Conservation (phyloP, 768 basidiomycete species). For the Roridomyces roridus region DNA sequence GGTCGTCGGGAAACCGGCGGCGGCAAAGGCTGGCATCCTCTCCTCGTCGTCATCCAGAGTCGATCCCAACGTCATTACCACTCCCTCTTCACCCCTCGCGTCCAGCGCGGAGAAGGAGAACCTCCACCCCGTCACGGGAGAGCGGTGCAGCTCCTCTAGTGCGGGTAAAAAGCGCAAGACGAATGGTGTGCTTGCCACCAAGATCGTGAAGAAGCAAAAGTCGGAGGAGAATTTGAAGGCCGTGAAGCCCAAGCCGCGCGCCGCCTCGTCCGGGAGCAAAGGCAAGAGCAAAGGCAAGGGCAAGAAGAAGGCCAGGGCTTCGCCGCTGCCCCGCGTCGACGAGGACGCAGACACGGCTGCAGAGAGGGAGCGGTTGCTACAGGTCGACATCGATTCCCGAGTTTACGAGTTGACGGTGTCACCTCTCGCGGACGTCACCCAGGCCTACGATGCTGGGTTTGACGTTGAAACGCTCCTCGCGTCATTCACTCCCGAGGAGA, state of each 20-base stretch:
- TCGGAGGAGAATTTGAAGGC: slow-evolving; percentile 35
- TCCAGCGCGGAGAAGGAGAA: slow-evolving; percentile 76
- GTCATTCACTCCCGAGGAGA: slow-evolving; percentile 39
- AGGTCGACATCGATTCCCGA: slow-evolving; percentile 67
- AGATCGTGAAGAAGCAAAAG: slow-evolving; percentile 55
- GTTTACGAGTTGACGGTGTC: slow-evolving; percentile 83
- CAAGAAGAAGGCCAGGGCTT: slow-evolving; percentile 52
- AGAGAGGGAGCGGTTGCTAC: slow-evolving; percentile 39
- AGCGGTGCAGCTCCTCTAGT: slow-evolving; percentile 51
- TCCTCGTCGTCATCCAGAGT: slow-evolving; percentile 30
- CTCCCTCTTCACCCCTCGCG: slow-evolving; percentile 37
- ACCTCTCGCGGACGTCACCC: slow-evolving; percentile 78
- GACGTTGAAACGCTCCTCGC: slow-evolving; percentile 33
- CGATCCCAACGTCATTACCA: slow-evolving; percentile 26
- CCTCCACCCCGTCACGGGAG: slow-evolving; percentile 75
- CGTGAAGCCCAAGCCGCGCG: slow-evolving; percentile 69
- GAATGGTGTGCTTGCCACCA: slow-evolving; percentile 60
- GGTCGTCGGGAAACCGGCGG: slow-evolving; percentile 25
- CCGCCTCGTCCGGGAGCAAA: slow-evolving; percentile 39
- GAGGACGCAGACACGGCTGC: slow-evolving; percentile 49
- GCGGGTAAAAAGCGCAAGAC: slow-evolving; percentile 72
- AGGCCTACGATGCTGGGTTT: slow-evolving; percentile 61
- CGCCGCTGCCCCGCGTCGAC: slow-evolving; percentile 60
- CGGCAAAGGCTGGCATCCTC: slow-evolving; percentile 9
- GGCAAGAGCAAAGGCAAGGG: slow-evolving; percentile 43